Percentiles rank a stretch among this genome's conserved stretches.
Evolutionary conservation across 768 basidiomycete genomes (phyloP).

Genomic region (Tricholoma bakamatsutake): DNA sequence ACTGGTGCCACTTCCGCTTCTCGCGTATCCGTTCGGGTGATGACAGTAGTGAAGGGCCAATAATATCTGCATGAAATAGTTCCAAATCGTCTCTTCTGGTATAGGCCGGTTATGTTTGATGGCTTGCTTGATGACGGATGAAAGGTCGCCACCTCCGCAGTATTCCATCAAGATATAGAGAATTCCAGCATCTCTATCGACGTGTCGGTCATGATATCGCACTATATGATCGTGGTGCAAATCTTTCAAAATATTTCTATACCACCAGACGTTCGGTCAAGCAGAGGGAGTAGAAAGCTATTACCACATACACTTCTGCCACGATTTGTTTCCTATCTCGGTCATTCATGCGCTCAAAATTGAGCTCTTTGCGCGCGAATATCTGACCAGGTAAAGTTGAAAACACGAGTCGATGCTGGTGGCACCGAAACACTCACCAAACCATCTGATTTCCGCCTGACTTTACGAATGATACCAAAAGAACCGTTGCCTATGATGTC

Average conservation of each 20-base stretch:
- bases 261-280: neutral
- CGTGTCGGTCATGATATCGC: conserved; percentile 86
- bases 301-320: conserved; percentile 82
- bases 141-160: conserved; percentile 95
- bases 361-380: conserved; percentile 91
- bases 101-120: conserved; percentile 63
- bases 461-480: conserved; percentile 97
- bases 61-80: conserved; percentile 90
- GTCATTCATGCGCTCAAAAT: conserved; percentile 96
- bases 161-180: conserved; percentile 99
- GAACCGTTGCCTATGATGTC: conserved; percentile 96
- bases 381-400: conserved; percentile 36
- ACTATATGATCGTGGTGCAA: conserved; percentile 95
- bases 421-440: conserved; percentile 43
- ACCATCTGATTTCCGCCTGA: conserved; percentile 78
- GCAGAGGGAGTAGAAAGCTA: neutral
- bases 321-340: conserved; percentile 96
- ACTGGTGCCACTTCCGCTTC: conserved; percentile 36
- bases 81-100: conserved; percentile 93
- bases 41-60: conserved; percentile 92
- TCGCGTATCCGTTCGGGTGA: conserved; percentile 59
- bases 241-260: conserved; percentile 93
- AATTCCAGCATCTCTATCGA: conserved; percentile 85
- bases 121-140: conserved; percentile 77
- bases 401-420: conserved; percentile 1